Percentiles rank a stretch among this genome's conserved stretches.
Evolutionary conservation across 208 protist genomes (phyloP).

Genomic region (Leishmania martiniquensis): DNA sequence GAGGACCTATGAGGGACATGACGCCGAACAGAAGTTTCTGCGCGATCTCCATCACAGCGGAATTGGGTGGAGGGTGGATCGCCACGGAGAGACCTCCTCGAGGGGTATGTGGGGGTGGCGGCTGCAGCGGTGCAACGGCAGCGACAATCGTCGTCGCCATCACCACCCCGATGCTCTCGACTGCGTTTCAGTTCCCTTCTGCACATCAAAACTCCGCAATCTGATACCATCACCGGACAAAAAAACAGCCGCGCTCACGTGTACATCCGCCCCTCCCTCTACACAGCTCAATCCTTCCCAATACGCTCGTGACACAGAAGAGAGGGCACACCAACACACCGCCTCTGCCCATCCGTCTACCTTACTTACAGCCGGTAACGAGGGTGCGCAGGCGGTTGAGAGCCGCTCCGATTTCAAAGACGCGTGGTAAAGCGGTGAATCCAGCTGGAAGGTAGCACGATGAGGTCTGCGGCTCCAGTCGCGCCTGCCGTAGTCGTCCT

Average conservation of each 20-base stretch:
- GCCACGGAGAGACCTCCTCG: neutral
- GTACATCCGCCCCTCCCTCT: neutral
- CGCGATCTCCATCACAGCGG: neutral
- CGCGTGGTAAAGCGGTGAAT: constrained; percentile 72
- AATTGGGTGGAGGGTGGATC: neutral
- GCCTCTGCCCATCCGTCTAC: neutral
- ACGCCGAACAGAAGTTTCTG: neutral
- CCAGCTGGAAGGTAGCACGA: constrained; percentile 68
- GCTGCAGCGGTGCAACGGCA: neutral
- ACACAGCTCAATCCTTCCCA: neutral
- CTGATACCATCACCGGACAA: neutral
- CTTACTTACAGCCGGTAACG: constrained; percentile 33
- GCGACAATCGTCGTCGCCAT: neutral
- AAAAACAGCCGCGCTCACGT: neutral
- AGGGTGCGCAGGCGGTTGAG: constrained; percentile 87
- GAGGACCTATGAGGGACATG: neutral
- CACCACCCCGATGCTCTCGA: neutral
- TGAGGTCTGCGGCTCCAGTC: constrained; percentile 71
- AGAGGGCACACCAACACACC: neutral
- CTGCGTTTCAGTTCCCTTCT: neutral
- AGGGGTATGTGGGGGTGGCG: neutral
- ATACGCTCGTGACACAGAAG: neutral
- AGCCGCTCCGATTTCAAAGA: constrained; percentile 89
- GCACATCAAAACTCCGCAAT: neutral
- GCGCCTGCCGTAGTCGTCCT: constrained; percentile 26